phyloP scores from a whole-genome alignment of 164 flowering plant genomes.

The Aristolochia fimbriata region DNA sequence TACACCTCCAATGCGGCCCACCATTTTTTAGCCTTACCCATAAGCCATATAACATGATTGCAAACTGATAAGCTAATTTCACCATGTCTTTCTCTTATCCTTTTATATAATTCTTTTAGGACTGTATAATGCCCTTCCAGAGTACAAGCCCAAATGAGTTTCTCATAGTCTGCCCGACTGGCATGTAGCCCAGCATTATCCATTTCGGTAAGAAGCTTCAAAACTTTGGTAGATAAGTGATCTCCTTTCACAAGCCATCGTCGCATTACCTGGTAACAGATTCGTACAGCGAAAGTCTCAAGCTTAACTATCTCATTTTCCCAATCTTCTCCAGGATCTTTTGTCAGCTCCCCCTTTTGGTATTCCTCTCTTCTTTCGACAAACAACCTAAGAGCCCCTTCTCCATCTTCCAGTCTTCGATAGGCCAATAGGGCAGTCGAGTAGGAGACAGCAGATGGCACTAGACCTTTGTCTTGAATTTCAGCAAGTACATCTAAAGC shows the following conservation, averaged over 20 bases:
- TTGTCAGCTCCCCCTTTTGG: conserved; percentile 44
- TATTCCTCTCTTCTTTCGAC: conserved; percentile 46
- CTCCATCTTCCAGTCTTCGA: conserved; percentile 66
- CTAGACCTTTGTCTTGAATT: conserved; percentile 43
- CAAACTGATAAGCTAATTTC: conserved; percentile 84
- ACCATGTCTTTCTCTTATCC: conserved; percentile 50
- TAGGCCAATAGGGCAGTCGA: conserved; percentile 75
- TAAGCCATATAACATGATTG: conserved; percentile 86
- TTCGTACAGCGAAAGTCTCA: conserved; percentile 46
- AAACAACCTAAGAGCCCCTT: conserved; percentile 72
- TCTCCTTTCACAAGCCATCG: conserved; percentile 64
- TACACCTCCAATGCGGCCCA: conserved; percentile 96
- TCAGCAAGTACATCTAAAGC: conserved; percentile 55
- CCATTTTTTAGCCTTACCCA: conserved; percentile 98
- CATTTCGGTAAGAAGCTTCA: conserved; percentile 62
- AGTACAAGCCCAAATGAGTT: conserved; percentile 88
- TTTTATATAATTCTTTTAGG: conserved; percentile 60
- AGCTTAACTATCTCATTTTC: conserved; percentile 51
- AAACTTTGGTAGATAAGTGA: conserved; percentile 31
- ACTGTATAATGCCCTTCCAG: conserved; percentile 57
- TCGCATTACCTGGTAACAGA: conserved; percentile 83
- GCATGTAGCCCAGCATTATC: conserved; percentile 50
- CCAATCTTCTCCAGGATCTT: conserved; percentile 43
- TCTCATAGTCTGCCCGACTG: conserved; percentile 52
- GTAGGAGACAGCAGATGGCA: conserved; percentile 64